phyloP scores from a whole-genome alignment of 1,284 basidiomycete genomes.

The Sporisorium exsertum region DNA sequence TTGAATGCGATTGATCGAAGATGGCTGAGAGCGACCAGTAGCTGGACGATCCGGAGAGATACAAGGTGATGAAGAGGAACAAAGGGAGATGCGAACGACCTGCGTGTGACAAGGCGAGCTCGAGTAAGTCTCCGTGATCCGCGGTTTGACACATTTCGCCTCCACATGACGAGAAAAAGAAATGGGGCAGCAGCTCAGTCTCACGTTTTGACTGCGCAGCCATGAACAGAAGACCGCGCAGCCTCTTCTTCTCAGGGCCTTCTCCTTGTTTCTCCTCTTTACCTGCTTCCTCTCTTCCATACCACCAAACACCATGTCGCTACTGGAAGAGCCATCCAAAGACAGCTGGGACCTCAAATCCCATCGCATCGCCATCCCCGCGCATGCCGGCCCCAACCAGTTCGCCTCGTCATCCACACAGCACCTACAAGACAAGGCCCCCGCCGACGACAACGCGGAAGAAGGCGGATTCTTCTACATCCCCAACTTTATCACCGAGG shows the following conservation, averaged over 20 bases:
- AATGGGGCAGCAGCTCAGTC: slow-evolving; percentile 5
- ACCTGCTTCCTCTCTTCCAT: not conserved
- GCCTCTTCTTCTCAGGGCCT: not conserved
- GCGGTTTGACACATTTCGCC: slow-evolving; percentile 4
- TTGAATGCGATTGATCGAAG: not conserved
- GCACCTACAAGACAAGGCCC: not conserved
- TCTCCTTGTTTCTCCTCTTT: not conserved
- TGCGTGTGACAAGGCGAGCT: not conserved
- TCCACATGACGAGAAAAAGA: slow-evolving; percentile 1
- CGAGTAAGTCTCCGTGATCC: slow-evolving; percentile 4
- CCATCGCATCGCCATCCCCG: slow-evolving; percentile 33
- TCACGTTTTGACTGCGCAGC: not conserved
- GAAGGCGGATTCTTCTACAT: slow-evolving; percentile 71
- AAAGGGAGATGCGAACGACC: not conserved
- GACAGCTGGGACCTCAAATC: slow-evolving; percentile 28
- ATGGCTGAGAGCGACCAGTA: not conserved
- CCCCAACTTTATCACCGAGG: slow-evolving; percentile 81
- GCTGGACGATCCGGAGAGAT: too few relatives aligned
- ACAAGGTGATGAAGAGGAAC: not conserved
- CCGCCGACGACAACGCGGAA: slow-evolving; percentile 3
- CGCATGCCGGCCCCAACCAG: slow-evolving; percentile 29
- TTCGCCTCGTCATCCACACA: slow-evolving; percentile 21
- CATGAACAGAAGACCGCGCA: not conserved
- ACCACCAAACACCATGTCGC: slow-evolving; percentile 23
- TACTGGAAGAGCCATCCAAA: slow-evolving; percentile 29